Conservation (phyloP, 768 basidiomycete species). For the Xanthoconium stramineum region DNA sequence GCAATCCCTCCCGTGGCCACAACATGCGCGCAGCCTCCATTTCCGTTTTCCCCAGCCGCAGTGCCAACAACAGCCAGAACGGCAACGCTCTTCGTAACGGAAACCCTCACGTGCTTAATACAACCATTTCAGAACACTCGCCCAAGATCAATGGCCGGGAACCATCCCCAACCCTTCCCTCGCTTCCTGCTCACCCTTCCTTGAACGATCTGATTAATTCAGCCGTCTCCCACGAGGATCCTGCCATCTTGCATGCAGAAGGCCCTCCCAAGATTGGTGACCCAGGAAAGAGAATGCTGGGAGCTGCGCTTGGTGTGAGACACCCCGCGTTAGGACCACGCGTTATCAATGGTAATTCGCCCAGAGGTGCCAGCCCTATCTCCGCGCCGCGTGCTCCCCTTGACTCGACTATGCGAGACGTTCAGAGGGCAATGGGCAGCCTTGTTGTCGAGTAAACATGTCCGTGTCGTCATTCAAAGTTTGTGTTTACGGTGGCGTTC, state of each 20-base stretch:
- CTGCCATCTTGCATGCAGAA: conserved; percentile 55
- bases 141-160: conserved; percentile 51
- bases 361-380: conserved; percentile 32
- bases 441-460: conserved; percentile 65
- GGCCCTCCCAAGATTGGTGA: conserved; percentile 83
- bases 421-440: conserved; percentile 74
- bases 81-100: conserved; percentile 29
- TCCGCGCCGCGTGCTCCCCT: conserved; percentile 35
- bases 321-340: conserved; percentile 72
- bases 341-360: conserved; percentile 41
- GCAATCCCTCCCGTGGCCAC: conserved; percentile 66
- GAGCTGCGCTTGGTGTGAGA: conserved; percentile 78
- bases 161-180: conserved; percentile 80
- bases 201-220: conserved; percentile 82
- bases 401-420: conserved; percentile 60
- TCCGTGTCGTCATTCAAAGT: conserved; percentile 6
- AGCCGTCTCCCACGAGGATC: conserved; percentile 55
- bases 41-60: conserved; percentile 59
- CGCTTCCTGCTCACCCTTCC: conserved; percentile 78
- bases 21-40: conserved; percentile 66
- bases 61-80: conserved; percentile 37
- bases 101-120: conserved; percentile 36
- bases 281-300: conserved; percentile 87
- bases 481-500: conserved; percentile 17
- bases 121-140: conserved; percentile 51